phyloP scores from a whole-genome alignment of 2,329 filamentous ascomycete species.

The Botrytis cinerea region DNA sequence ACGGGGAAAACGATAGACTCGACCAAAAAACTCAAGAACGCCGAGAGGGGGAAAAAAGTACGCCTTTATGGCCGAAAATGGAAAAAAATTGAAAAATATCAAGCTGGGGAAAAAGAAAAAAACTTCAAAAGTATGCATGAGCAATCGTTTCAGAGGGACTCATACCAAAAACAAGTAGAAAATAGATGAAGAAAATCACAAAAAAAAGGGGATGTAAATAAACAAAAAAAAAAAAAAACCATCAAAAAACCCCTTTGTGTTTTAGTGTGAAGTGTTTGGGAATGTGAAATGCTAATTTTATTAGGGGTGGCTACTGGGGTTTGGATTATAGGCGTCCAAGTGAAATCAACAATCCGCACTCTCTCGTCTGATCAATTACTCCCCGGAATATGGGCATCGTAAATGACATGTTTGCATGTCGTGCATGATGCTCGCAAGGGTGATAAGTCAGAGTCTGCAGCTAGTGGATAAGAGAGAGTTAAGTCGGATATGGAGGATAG shows the following conservation, averaged over 20 bases:
- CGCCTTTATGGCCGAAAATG: conserved; percentile 2
- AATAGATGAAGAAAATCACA: neutral
- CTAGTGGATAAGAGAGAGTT: neutral
- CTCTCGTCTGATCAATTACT: neutral
- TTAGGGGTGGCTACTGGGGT: neutral
- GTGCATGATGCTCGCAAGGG: neutral
- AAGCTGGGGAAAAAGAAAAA: too few species aligned
- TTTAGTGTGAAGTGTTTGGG: neutral
- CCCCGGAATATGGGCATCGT: neutral
- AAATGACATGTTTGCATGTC: neutral
- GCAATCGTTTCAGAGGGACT: neutral
- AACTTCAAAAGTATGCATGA: neutral
- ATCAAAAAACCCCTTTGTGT: neutral
- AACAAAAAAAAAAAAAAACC: neutral
- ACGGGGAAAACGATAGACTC: neutral
- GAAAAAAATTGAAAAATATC: too few species aligned
- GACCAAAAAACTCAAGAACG: neutral
- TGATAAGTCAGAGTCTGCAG: too few species aligned
- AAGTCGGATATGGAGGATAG: neutral
- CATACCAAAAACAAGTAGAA: neutral
- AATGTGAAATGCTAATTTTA: neutral
- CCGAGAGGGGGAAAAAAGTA: neutral
- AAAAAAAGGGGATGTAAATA: conserved; percentile 7
- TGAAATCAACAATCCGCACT: neutral
- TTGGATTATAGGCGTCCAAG: neutral